A percentile compares a stretch with the other conserved stretches of the same genome.
Evolutionary conservation across 1,139 yeast species (phyloP).

Genomic region (Suhomyces taliae): DNA sequence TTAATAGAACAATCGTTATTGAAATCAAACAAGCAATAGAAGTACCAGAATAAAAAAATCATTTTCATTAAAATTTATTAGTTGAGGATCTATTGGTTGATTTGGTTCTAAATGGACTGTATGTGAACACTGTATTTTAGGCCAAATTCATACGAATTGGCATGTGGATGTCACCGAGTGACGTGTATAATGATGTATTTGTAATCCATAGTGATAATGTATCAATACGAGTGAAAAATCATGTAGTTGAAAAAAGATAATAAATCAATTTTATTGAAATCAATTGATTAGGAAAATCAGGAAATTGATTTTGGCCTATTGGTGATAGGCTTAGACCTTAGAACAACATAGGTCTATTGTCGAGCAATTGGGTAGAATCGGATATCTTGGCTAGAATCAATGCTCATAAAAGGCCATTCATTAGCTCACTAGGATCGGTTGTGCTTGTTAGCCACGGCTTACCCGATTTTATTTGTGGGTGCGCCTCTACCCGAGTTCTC

Average conservation of each 20-base stretch:
- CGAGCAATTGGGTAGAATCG: too few species aligned
- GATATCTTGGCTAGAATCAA: too few species aligned
- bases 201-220: background rate
- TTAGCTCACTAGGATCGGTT: background rate
- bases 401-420: too few species aligned
- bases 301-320: background rate
- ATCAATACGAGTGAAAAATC: too few species aligned
- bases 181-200: conserved; percentile 4
- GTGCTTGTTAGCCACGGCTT: background rate
- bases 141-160: background rate
- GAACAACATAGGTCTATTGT: too few species aligned
- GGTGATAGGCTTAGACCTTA: too few species aligned
- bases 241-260: too few species aligned
- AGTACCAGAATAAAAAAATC: background rate
- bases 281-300: background rate
- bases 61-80: too few species aligned
- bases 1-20: conserved; percentile 42
- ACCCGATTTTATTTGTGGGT: background rate
- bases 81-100: too few species aligned
- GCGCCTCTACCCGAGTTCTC: background rate
- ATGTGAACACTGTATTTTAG: background rate
- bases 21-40: conserved; percentile 8
- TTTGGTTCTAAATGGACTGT: background rate
- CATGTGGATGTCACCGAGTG: background rate
- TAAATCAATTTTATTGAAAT: too few species aligned